Percentiles rank a stretch among this genome's conserved stretches.
phyloP scores from a whole-genome alignment of 163 green algal species.

The Scenedesmus sp. region DNA sequence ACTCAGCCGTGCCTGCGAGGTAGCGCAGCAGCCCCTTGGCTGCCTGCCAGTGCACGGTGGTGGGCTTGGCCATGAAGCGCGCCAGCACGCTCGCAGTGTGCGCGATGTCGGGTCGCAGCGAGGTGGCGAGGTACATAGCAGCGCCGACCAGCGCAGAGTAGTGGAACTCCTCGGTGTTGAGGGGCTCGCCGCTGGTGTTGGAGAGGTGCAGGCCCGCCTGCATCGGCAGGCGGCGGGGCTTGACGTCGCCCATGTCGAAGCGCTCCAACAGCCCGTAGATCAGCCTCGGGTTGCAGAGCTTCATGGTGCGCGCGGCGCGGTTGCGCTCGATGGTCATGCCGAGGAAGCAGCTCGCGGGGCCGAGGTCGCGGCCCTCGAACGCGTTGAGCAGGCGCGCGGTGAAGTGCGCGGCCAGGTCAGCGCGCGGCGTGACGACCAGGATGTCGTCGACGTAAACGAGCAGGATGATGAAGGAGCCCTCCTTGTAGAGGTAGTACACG shows the following conservation, averaged over 20 bases:
- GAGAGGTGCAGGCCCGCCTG: conserved; percentile 23
- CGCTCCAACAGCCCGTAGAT: conserved; percentile 16
- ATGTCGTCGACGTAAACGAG: conserved; percentile 62
- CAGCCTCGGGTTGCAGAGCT: conserved; percentile 35
- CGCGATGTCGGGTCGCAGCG: conserved; percentile 55
- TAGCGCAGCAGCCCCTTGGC: conserved; percentile 53
- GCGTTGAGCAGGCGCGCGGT: conserved; percentile 15
- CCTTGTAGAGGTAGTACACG: conserved; percentile 44
- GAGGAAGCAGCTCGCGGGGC: conserved; percentile 48
- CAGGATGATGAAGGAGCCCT: conserved; percentile 2
- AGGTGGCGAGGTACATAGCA: conserved; percentile 56
- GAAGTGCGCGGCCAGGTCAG: not conserved
- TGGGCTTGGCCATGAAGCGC: conserved; percentile 48
- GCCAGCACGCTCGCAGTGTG: conserved; percentile 49
- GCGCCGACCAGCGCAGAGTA: conserved; percentile 53
- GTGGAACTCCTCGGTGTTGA: conserved; percentile 7
- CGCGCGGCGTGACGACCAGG: conserved; percentile 37
- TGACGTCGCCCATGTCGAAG: conserved; percentile 44
- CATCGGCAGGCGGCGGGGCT: conserved; percentile 4
- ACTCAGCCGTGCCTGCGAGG: conserved; percentile 37
- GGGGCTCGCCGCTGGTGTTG: conserved; percentile 9
- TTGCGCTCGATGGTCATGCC: conserved; percentile 55
- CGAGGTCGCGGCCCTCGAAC: conserved; percentile 57
- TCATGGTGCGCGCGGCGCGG: conserved; percentile 34
- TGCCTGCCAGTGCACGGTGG: conserved; percentile 45